Evolutionary conservation across 805 yeast species (phyloP).

Genomic region (Geotrichum ghanense): DNA sequence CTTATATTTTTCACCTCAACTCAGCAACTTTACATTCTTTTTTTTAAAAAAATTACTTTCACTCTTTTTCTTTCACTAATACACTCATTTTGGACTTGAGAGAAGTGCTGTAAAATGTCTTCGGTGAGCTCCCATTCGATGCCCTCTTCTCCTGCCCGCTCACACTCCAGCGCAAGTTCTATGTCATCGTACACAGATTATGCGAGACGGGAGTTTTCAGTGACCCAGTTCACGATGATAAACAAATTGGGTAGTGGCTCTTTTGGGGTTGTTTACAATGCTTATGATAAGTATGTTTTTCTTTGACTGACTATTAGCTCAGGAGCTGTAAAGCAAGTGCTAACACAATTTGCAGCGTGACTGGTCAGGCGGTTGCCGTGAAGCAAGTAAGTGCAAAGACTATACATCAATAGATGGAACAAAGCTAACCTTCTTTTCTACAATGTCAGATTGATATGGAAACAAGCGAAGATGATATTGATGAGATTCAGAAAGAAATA

Average conservation of each 20-base stretch:
- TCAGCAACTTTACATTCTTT: too few relatives aligned
- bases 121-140: background rate
- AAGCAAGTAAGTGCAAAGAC: conserved; percentile 35
- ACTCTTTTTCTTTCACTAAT: too few relatives aligned
- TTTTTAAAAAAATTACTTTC: too few relatives aligned
- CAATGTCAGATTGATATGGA: conserved; percentile 58
- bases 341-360: too few relatives aligned
- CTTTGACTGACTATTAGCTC: too few relatives aligned
- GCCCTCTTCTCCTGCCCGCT: background rate
- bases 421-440: background rate
- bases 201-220: conserved; percentile 15
- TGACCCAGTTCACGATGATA: conserved; percentile 35
- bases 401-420: conserved; percentile 38
- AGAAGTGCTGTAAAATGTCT: too few relatives aligned
- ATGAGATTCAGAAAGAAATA: conserved; percentile 65
- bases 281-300: conserved; percentile 31
- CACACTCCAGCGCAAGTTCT: too few relatives aligned
- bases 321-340: too few relatives aligned
- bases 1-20: too few relatives aligned
- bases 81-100: too few relatives aligned
- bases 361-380: conserved; percentile 11
- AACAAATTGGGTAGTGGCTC: conserved; percentile 67
- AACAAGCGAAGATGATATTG: conserved; percentile 49
- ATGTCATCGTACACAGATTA: background rate
- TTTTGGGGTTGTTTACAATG: conserved; percentile 66